Conservation (phyloP, 2,329 filamentous ascomycete species). For the Epichloe elymi region DNA sequence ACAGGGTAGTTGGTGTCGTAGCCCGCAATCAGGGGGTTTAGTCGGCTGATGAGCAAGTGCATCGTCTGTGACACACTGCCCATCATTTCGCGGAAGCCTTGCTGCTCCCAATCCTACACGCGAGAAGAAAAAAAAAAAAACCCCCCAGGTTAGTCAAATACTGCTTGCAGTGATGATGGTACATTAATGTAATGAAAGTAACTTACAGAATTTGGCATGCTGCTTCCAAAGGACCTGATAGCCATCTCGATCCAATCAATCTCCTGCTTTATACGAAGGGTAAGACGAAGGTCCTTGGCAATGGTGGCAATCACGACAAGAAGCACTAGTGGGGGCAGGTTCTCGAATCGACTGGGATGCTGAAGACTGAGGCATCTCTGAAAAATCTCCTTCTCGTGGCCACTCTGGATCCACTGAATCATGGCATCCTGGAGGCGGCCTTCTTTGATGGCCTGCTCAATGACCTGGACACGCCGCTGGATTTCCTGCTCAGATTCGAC, state of each 20-base stretch:
- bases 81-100: constrained; percentile 23
- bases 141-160: constrained; percentile 9
- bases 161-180: background rate
- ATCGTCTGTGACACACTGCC: constrained; percentile 27
- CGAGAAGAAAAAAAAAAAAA: background rate
- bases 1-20: constrained; percentile 25
- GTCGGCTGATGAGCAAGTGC: constrained; percentile 22
- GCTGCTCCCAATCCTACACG: constrained; percentile 24
- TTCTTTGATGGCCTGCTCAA: constrained; percentile 49
- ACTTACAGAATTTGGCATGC: constrained; percentile 38
- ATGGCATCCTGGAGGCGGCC: constrained; percentile 50
- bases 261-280: constrained; percentile 39
- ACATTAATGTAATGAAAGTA: background rate
- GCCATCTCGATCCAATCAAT: constrained; percentile 48
- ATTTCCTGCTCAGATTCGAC: constrained; percentile 33
- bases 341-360: constrained; percentile 31
- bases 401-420: constrained; percentile 54
- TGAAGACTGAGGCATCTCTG: constrained; percentile 28
- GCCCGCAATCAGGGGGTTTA: constrained; percentile 19
- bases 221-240: constrained; percentile 37
- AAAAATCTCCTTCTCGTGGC: constrained; percentile 50
- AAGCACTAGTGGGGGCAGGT: constrained; percentile 46
- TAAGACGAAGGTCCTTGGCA: constrained; percentile 41
- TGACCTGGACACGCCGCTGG: constrained; percentile 39
- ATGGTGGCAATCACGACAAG: constrained; percentile 53